These are phyloP conservation scores for Aurinia saxatilis DNA, from an alignment of 345 rosid species.

Conservation along the genomic window DNA sequence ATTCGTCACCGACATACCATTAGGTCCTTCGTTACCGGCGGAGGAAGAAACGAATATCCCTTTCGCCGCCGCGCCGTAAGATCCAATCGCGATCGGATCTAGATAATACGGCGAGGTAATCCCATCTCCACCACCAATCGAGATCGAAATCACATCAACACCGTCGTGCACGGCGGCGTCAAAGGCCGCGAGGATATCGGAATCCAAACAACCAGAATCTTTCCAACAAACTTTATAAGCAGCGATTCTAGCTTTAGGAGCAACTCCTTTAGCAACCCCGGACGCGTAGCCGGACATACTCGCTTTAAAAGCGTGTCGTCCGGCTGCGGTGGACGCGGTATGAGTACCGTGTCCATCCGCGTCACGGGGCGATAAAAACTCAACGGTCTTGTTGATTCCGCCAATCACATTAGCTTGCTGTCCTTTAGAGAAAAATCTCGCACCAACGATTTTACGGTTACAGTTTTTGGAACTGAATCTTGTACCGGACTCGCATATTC, in stretches of 20 bases:
- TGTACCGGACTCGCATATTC: conserved; percentile 50
- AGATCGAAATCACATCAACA: conserved; percentile 70
- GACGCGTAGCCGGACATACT: conserved; percentile 74
- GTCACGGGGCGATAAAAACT: conserved; percentile 76
- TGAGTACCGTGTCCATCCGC: conserved; percentile 90
- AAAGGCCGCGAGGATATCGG: conserved; percentile 60
- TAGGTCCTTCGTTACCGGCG: conserved; percentile 82
- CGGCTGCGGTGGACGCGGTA: conserved; percentile 75
- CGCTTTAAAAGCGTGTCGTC: conserved; percentile 54
- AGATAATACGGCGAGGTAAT: conserved; percentile 66
- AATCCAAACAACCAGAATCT: conserved; percentile 69
- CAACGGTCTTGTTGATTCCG: conserved; percentile 63
- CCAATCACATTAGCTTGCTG: conserved; percentile 48
- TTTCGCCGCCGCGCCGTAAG: conserved; percentile 31
- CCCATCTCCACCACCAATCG: conserved; percentile 75
- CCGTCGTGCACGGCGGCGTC: conserved; percentile 45
- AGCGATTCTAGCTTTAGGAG: conserved; percentile 73
- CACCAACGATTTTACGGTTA: conserved; percentile 71
- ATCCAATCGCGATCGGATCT: conserved; percentile 76
- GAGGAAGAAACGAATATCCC: conserved; percentile 34
- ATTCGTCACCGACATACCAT: conserved; percentile 67
- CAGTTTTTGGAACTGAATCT: conserved; percentile 40
- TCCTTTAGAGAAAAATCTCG: conserved; percentile 72
- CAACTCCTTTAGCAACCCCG: conserved; percentile 82
- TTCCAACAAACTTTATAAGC: conserved; percentile 87